These are phyloP conservation scores for Purshia tridentata DNA, from an alignment of 306 rosid genomes.

Conservation along the genomic window DNA sequence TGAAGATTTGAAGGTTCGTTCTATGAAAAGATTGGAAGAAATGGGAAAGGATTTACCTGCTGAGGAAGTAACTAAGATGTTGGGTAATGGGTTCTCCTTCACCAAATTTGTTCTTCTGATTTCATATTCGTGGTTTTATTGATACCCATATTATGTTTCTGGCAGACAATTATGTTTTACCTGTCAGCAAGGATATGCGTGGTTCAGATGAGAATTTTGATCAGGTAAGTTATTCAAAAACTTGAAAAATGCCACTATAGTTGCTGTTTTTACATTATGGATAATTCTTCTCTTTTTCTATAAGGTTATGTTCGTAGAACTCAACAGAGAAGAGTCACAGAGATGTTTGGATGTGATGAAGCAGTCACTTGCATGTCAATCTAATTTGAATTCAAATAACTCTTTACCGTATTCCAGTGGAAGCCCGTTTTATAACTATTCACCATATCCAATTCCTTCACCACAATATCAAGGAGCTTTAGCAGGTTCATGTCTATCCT, in stretches of 20 bases:
- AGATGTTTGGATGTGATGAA: slow-evolving; percentile 55
- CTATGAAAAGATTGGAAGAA: slow-evolving; percentile 41
- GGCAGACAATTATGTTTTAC: slow-evolving; percentile 54
- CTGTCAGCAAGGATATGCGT: slow-evolving; percentile 53
- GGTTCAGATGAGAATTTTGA: slow-evolving; percentile 50
- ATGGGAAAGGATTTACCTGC: slow-evolving; percentile 57
- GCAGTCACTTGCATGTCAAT: slow-evolving; percentile 18
- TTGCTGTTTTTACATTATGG: slow-evolving; percentile 7
- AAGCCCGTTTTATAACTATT: background rate
- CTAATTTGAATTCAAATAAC: slow-evolving; percentile 16
- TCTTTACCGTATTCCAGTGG: slow-evolving; percentile 6
- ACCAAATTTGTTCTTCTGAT: background rate
- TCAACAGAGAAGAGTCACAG: slow-evolving; percentile 45
- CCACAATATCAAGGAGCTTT: slow-evolving; percentile 34
- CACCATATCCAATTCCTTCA: slow-evolving; percentile 19
- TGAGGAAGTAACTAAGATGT: slow-evolving; percentile 51
- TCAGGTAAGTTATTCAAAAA: slow-evolving; percentile 34
- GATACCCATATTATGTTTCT: slow-evolving; percentile 15
- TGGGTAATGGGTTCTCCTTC: slow-evolving; percentile 33
- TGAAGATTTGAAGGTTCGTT: slow-evolving; percentile 41
- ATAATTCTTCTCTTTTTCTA: slow-evolving; percentile 15
- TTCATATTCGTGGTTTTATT: slow-evolving; percentile 1
- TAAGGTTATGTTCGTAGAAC: slow-evolving; percentile 59
- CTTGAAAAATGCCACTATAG: background rate
- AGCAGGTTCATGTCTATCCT: slow-evolving; percentile 21